Percentiles rank a stretch among this genome's conserved stretches.
Conservation (phyloP, 495 filamentous ascomycete species). For the Apiosordaria backusii region DNA sequence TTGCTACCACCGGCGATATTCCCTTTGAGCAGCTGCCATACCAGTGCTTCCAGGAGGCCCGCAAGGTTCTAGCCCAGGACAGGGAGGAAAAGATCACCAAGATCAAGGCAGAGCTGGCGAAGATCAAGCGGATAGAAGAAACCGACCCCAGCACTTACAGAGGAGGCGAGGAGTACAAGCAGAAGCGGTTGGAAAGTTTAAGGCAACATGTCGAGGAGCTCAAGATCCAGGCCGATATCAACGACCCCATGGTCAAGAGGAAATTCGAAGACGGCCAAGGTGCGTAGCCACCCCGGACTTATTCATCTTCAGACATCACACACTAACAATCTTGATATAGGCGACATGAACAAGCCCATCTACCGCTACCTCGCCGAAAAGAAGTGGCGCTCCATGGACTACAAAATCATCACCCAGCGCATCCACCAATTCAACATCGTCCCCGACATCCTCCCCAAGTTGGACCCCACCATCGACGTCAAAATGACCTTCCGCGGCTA, state of each 20-base stretch:
- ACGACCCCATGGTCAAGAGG: slow-evolving; percentile 91
- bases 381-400: slow-evolving; percentile 72
- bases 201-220: slow-evolving; percentile 68
- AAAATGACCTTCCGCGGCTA: slow-evolving; percentile 69
- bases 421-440: slow-evolving; percentile 84
- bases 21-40: slow-evolving; percentile 93
- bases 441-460: slow-evolving; percentile 84
- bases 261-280: slow-evolving; percentile 90
- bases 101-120: slow-evolving; percentile 56
- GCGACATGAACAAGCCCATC: slow-evolving; percentile 93
- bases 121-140: slow-evolving; percentile 57
- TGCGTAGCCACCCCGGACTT: slow-evolving; percentile 45
- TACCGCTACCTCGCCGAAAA: slow-evolving; percentile 85
- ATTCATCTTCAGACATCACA: background rate
- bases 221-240: slow-evolving; percentile 90
- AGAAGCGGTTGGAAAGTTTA: slow-evolving; percentile 67
- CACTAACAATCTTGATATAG: slow-evolving; percentile 46
- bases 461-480: slow-evolving; percentile 76
- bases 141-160: slow-evolving; percentile 53
- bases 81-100: slow-evolving; percentile 72
- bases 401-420: slow-evolving; percentile 78
- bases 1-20: slow-evolving; percentile 64
- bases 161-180: slow-evolving; percentile 58
- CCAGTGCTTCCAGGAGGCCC: slow-evolving; percentile 96
- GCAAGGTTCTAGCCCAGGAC: slow-evolving; percentile 75